These are phyloP conservation scores for Yamadazyma siamensis DNA, from an alignment of 1,139 yeast species.

Conservation along the genomic window DNA sequence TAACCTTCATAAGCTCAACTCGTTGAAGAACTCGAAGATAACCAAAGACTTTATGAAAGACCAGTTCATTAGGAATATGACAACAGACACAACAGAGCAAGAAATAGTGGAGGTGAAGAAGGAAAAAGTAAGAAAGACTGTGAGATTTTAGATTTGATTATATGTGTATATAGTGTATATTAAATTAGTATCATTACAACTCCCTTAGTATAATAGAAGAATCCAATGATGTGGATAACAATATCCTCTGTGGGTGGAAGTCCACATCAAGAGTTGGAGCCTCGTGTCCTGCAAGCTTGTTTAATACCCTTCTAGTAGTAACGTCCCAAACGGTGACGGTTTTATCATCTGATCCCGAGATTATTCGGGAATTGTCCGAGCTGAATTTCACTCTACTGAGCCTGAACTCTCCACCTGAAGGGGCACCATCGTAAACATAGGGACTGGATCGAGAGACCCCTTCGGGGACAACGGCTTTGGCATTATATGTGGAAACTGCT, in stretches of 20 bases:
- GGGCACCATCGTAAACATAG: constrained; percentile 56
- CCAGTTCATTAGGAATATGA: constrained; percentile 20
- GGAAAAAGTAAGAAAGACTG: constrained; percentile 18
- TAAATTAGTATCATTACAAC: no score
- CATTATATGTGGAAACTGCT: constrained; percentile 53
- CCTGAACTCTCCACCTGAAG: constrained; percentile 52
- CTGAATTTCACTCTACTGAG: constrained; percentile 49
- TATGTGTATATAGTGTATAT: no score
- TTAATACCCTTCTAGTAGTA: constrained; percentile 42
- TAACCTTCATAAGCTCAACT: constrained; percentile 34
- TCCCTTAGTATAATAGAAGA: constrained; percentile 48
- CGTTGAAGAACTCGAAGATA: constrained; percentile 22
- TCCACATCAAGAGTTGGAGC: constrained; percentile 63
- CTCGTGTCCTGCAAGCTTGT: constrained; percentile 55
- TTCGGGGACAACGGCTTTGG: constrained; percentile 40
- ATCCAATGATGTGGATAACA: constrained; percentile 48
- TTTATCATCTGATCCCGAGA: constrained; percentile 64
- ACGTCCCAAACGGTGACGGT: constrained; percentile 61
- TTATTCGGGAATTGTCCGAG: constrained; percentile 31
- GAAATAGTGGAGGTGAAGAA: constrained; percentile 4
- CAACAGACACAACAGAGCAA: constrained; percentile 13
- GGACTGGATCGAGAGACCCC: constrained; percentile 39
- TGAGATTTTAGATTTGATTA: constrained; percentile 21
- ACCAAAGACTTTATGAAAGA: constrained; percentile 19
- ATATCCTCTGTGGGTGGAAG: constrained; percentile 38